Evolutionary conservation across 208 protist genomes (phyloP).

Genomic region (Crithidia mellificae): DNA sequence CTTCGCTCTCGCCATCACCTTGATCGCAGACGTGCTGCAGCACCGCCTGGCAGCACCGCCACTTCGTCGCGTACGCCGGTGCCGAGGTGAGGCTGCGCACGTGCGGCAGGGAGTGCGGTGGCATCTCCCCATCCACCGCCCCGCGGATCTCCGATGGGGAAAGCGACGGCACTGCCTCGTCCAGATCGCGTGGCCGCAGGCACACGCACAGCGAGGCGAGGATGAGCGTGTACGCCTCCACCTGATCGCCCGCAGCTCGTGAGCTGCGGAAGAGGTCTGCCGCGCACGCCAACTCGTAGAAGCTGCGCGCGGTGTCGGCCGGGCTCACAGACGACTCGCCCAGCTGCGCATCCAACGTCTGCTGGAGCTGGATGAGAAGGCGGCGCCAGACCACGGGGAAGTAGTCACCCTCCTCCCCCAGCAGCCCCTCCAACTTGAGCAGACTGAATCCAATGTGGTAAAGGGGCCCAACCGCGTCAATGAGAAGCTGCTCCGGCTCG

Average conservation of each 20-base stretch:
- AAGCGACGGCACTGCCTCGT: not conserved
- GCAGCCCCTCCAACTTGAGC: slow-evolving; percentile 10
- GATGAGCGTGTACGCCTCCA: slow-evolving; percentile 17
- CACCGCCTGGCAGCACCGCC: slow-evolving; percentile 18
- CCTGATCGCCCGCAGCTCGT: not conserved
- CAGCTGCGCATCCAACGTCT: slow-evolving; percentile 19
- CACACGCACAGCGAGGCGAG: slow-evolving; percentile 23
- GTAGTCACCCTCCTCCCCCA: not conserved
- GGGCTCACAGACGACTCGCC: slow-evolving; percentile 7
- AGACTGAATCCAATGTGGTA: slow-evolving; percentile 33
- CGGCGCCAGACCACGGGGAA: slow-evolving; percentile 22
- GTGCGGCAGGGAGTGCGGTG: too few species aligned
- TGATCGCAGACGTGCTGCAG: slow-evolving; percentile 23
- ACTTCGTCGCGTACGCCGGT: not conserved
- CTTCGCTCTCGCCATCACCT: slow-evolving; percentile 10
- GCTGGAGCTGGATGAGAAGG: slow-evolving; percentile 30
- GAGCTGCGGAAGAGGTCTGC: slow-evolving; percentile 6
- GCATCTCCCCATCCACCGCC: too few species aligned
- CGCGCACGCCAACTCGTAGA: slow-evolving; percentile 14
- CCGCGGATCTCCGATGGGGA: not conserved
- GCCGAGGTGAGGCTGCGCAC: not conserved
- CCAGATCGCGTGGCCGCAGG: not conserved
- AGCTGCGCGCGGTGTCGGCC: slow-evolving; percentile 17
- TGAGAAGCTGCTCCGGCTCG: slow-evolving; percentile 12
- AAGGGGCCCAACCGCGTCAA: slow-evolving; percentile 15